Base-by-base conservation (phyloP, 345 rosid species). In the Clarkia xantiana region DNA sequence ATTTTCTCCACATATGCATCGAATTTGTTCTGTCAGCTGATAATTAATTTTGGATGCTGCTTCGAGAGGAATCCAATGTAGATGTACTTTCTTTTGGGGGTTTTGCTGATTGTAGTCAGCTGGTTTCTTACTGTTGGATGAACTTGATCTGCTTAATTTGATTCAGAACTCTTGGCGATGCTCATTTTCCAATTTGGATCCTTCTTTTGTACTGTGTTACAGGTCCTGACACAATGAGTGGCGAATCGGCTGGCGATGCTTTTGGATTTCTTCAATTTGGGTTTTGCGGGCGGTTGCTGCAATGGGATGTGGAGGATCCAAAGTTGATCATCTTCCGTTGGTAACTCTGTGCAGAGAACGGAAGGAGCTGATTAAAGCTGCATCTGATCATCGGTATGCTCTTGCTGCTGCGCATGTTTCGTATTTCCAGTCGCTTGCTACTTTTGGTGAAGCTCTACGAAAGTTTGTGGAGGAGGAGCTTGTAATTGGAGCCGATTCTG, bases 281-380 rank as follows among this genome's bases (percentile, higher is more conserved):
- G 7, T 54, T 44, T 9, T 13, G 19, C 38, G 14, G 23, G 34
- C 9, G 52, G 57, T 19, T 49, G n/a, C 8, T 45, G 44, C 19
- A 47, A 86, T 90, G 97, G 97, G 97, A 67, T 90, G 97, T 64
- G 94, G 88, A 67, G 86, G 71, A 45, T 90, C 97, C 68, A 90
- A 85, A 54, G 76, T 74, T 18, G 97, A 86, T 53, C 79, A 85
- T 51, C 70, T 76, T 53, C 72, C 81, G 38, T 71, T 85, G 18
- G 95, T 86, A 54, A 68, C 65, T 13, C 85, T 81, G 60, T 85
- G 97, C 60, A 69, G 80, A 25, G 84, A 90, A 54, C 76, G 97
- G 18, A 85, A 76, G 48, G 73, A 90, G 47, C 71, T 76, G 3
- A 63, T 85, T 29, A 82, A 73, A 53, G 82, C 84, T 10, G 95